Conservation (phyloP, 345 rosid species). For the Bretschneidera sinensis region DNA sequence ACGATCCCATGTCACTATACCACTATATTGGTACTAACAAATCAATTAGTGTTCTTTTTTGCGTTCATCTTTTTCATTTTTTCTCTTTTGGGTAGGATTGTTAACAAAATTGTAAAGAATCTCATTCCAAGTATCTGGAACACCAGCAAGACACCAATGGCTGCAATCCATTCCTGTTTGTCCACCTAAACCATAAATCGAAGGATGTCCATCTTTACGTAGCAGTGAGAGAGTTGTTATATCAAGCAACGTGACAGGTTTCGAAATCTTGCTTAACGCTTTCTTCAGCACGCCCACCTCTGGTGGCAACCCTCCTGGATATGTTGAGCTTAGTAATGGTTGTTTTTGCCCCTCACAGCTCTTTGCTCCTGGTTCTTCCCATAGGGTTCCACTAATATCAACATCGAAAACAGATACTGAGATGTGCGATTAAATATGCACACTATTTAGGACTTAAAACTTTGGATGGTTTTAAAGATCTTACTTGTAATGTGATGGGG, state of each 20-base stretch:
- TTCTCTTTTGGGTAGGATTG: not conserved
- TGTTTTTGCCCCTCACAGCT: constrained; percentile 57
- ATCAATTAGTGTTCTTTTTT: no score
- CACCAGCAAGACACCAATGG: constrained; percentile 94
- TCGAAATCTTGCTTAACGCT: constrained; percentile 36
- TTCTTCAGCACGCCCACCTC: constrained; percentile 53
- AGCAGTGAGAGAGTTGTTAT: constrained; percentile 66
- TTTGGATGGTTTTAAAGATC: constrained; percentile 1
- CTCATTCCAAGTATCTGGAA: constrained; percentile 91
- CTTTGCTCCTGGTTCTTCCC: constrained; percentile 59
- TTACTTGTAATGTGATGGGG: constrained; percentile 83
- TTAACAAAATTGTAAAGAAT: constrained; percentile 60
- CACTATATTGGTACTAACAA: no score
- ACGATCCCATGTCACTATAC: no score
- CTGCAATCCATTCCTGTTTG: constrained; percentile 56
- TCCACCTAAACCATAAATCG: constrained; percentile 56
- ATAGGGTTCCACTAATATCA: constrained; percentile 42
- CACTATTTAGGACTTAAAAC: no score
- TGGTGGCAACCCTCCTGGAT: constrained; percentile 58
- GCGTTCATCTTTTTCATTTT: no score
- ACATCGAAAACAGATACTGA: no score
- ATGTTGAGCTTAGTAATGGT: constrained; percentile 51
- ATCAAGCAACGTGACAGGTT: constrained; percentile 59
- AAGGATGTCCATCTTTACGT: constrained; percentile 92
- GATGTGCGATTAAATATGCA: no score